phyloP scores from a whole-genome alignment of 192 early-diverging fungal species.

The Entrophospora sp. region DNA sequence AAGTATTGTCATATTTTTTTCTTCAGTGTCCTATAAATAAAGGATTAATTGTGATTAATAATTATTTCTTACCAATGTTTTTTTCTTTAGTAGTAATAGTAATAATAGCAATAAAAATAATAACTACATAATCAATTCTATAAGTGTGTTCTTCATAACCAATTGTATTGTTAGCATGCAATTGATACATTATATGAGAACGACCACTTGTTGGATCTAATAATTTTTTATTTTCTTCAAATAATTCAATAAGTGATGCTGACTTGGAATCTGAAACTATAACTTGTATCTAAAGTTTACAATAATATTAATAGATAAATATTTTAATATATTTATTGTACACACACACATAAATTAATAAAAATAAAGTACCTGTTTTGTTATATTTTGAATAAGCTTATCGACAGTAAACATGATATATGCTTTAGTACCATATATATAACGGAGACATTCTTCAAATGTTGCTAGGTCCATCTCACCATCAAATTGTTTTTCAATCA shows the following conservation, averaged over 20 bases:
- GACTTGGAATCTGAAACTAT: constrained; percentile 47
- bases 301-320: constrained; percentile 10
- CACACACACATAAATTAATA: background rate
- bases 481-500: constrained; percentile 69
- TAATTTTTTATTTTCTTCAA: constrained; percentile 43
- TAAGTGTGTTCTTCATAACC: constrained; percentile 72
- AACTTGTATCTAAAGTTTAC: background rate
- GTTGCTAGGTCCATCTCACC: constrained; percentile 67
- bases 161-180: constrained; percentile 60
- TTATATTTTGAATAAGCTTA: constrained; percentile 69
- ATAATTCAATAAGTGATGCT: constrained; percentile 54
- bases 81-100: background rate
- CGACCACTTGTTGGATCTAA: constrained; percentile 44
- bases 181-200: constrained; percentile 62
- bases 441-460: constrained; percentile 84
- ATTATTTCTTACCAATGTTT: too few species aligned
- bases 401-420: constrained; percentile 87
- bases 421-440: constrained; percentile 83
- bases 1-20: constrained; percentile 65
- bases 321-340: background rate
- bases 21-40: constrained; percentile 35
- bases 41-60: background rate
- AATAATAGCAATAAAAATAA: background rate
- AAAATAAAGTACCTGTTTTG: constrained; percentile 60
- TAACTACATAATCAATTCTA: constrained; percentile 72